Evolutionary conservation across 768 basidiomycete genomes (phyloP), one percentile per base, ranked within the genome.

Genomic region (Saitozyma sp.): DNA sequence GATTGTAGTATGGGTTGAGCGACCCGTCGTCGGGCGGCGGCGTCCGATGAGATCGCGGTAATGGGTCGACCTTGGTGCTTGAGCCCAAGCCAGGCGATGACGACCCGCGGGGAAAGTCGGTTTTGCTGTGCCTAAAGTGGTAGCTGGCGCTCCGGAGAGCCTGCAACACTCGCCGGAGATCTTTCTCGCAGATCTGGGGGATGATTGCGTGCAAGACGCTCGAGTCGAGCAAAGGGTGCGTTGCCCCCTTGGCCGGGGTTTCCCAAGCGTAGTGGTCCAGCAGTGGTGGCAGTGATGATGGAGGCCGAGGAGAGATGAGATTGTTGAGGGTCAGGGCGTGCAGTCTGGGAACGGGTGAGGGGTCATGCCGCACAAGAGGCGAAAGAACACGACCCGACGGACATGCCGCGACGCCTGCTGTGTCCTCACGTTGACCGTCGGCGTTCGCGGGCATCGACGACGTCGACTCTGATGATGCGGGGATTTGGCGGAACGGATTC

Each of bases 271-370:
- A 71, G 29, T 58, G 48, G 39, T 74, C 68, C 16, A 77, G 67
- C 37, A 78, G 50, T 50, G 78, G 76, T 1, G 78, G 75, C 5
- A 77, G 67, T 41, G 68, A 51, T n/a, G 68, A 63, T 7, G 74
- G 68, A 11, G 51, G 57, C 16, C 75, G 70, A 37, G 76, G 69
- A 4, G 74, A 76, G 37, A 79, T 59, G 14, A 77, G 63, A 38
- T 65, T 56, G 63, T 70, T 71, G 52, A 70, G 52, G 58, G 71
- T 74, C 8, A 76, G 17, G 50, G 60, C 59, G 38, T 56, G 46
- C 14, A 77, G 61, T 10, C 71, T 57, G 29, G 70, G 61, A 19
- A 74, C 61, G 38, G 65, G 59, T 10, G 50, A 43, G 13, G 13
- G 38, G 46, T 52, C 39, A 49, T 66, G 63, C 50, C 57, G 52